A percentile compares a stretch with the other conserved stretches of the same genome.
phyloP scores from a whole-genome alignment of 306 rosid genomes.

The Vigna trinervia region DNA sequence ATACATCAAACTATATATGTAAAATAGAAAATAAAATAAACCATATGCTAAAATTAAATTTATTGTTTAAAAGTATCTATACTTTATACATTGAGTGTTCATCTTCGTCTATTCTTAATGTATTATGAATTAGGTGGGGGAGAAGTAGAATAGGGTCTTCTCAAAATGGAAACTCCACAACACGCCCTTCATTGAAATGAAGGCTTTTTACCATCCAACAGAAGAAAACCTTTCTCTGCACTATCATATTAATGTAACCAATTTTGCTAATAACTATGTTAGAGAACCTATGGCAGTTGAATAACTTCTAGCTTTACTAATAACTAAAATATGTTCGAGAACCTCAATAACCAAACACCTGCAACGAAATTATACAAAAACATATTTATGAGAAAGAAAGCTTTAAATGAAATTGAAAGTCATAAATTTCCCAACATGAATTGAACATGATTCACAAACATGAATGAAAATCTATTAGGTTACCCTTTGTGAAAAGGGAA shows the following conservation, averaged over 20 bases:
- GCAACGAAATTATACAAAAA: neutral
- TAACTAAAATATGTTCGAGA: too few species aligned
- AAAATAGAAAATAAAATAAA: neutral
- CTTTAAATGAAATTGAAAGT: slow-evolving; percentile 12
- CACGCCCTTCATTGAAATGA: slow-evolving; percentile 16
- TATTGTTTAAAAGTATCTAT: neutral
- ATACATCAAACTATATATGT: neutral
- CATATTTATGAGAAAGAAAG: slow-evolving; percentile 1
- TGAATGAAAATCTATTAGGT: slow-evolving; percentile 44
- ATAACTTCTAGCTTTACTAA: too few species aligned
- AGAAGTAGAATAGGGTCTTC: slow-evolving; percentile 9
- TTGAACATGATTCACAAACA: slow-evolving; percentile 40
- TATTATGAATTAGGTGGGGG: neutral
- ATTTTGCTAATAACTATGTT: too few species aligned
- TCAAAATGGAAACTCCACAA: neutral
- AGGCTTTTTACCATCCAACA: slow-evolving; percentile 28
- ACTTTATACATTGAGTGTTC: neutral
- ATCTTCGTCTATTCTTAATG: slow-evolving; percentile 4
- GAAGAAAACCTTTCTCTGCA: neutral
- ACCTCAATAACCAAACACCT: too few species aligned
- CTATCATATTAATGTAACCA: neutral
- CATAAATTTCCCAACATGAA: slow-evolving; percentile 26
- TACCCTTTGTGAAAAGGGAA: slow-evolving; percentile 48
- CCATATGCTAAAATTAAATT: neutral
- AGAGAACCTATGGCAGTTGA: too few species aligned